A percentile compares a stretch with the other conserved stretches of the same genome.
These are phyloP conservation scores for Neonothopanus nambi DNA, from an alignment of 1,284 basidiomycete genomes.

Conservation along the genomic window DNA sequence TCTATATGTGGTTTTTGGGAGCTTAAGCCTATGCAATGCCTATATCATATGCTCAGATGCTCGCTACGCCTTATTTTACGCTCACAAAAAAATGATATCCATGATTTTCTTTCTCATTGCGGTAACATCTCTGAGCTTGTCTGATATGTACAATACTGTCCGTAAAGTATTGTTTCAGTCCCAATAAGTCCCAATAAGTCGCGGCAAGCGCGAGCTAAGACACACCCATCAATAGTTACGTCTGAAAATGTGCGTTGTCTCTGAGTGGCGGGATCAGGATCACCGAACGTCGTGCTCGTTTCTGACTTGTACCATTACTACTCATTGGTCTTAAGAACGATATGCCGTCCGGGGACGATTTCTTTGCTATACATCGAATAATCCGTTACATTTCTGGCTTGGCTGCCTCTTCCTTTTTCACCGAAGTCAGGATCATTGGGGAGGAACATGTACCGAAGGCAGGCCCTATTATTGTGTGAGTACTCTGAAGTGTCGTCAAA, in stretches of 20 bases:
- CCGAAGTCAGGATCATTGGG: conserved; percentile 80
- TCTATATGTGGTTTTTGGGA: background rate
- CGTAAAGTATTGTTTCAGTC: too few relatives aligned
- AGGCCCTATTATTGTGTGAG: conserved; percentile 88
- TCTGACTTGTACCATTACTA: background rate
- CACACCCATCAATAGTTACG: background rate
- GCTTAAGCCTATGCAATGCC: background rate
- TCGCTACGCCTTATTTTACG: background rate
- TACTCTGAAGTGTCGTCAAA: conserved; percentile 20
- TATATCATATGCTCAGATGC: conserved; percentile 1
- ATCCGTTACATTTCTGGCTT: conserved; percentile 71
- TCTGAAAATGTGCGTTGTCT: background rate
- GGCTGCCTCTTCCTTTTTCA: conserved; percentile 85
- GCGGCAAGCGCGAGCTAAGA: background rate
- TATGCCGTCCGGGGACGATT: conserved; percentile 3
- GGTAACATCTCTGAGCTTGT: background rate
- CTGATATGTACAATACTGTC: background rate
- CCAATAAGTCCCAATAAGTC: background rate
- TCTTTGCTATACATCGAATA: conserved; percentile 50
- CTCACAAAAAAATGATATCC: conserved; percentile 8
- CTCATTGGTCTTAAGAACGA: background rate
- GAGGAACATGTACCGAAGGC: conserved; percentile 82
- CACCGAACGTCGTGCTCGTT: too few relatives aligned
- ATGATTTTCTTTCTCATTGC: background rate
- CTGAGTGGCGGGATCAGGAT: too few relatives aligned